These are phyloP conservation scores for Nannochloropsis salina DNA, from an alignment of 108 stramenopile genomes.

Conservation along the genomic window DNA sequence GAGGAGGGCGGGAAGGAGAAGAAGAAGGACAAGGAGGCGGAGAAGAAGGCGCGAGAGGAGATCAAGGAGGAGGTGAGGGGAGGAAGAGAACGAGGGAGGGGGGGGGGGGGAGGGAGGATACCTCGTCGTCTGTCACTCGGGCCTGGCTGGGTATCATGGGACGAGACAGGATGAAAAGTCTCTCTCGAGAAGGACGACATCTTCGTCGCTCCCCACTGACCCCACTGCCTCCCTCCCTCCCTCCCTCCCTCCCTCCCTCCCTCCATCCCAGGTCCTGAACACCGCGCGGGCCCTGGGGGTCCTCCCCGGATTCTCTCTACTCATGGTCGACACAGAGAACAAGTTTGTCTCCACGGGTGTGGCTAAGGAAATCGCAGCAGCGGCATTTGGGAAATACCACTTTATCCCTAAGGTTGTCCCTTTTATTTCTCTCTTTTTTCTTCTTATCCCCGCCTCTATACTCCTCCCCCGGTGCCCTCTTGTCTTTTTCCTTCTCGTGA, in stretches of 20 bases:
- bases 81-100: conserved; percentile 52
- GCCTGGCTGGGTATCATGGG: too few relatives aligned
- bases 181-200: conserved; percentile 41
- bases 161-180: conserved; percentile 21
- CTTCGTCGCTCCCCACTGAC: conserved; percentile 50
- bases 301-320: conserved; percentile 77
- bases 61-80: conserved; percentile 63
- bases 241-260: conserved; percentile 2
- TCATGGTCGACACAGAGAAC: conserved; percentile 90
- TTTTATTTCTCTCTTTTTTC: background rate
- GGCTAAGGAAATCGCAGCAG: conserved; percentile 90
- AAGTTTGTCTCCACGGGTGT: conserved; percentile 92
- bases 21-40: background rate
- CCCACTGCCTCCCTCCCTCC: background rate
- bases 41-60: background rate
- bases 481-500: background rate
- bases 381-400: conserved; percentile 58
- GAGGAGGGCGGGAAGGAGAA: background rate
- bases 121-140: too few relatives aligned
- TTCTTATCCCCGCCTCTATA: background rate
- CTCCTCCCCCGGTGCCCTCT: background rate
- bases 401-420: too few relatives aligned
- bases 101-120: background rate
- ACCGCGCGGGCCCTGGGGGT: conserved; percentile 76
- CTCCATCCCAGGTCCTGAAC: conserved; percentile 59